These are phyloP conservation scores for Ilex paraguariensis DNA, from an alignment of 305 asterid species.

Conservation along the genomic window DNA sequence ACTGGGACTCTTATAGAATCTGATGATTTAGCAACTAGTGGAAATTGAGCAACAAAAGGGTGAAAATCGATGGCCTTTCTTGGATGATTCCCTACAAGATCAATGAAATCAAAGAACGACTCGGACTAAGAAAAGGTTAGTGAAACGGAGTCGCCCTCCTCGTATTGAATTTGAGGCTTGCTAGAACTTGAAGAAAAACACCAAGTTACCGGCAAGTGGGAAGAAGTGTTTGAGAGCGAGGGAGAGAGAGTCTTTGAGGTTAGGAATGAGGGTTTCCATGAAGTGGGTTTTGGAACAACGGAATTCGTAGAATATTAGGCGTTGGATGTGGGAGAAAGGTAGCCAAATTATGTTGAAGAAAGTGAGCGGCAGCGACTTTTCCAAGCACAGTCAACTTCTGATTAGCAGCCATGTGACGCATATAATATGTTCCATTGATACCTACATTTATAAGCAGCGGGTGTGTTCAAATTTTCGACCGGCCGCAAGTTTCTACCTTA, in stretches of 20 bases:
- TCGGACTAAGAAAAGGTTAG: constrained; percentile 25
- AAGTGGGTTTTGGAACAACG: background rate
- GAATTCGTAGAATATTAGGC: background rate
- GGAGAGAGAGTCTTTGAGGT: background rate
- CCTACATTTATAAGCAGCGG: too few species aligned
- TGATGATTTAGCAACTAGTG: constrained; percentile 10
- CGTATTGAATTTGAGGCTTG: background rate
- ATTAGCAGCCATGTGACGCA: too few species aligned
- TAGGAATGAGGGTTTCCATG: background rate
- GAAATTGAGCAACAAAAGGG: constrained; percentile 27
- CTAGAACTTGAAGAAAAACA: too few species aligned
- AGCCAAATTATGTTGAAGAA: background rate
- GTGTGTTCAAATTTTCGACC: too few species aligned
- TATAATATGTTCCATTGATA: too few species aligned
- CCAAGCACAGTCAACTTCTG: too few species aligned
- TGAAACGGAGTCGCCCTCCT: background rate
- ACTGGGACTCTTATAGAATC: constrained; percentile 16
- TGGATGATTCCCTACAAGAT: constrained; percentile 18
- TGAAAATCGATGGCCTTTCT: constrained; percentile 34
- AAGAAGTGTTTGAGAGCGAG: too few species aligned
- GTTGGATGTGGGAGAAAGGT: background rate
- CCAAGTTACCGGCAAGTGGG: too few species aligned
- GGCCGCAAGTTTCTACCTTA: too few species aligned
- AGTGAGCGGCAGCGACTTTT: too few species aligned
- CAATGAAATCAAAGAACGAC: constrained; percentile 22